These are phyloP conservation scores for Cutaneotrichosporon dermatis DNA, from an alignment of 1,284 basidiomycete species.

Conservation along the genomic window DNA sequence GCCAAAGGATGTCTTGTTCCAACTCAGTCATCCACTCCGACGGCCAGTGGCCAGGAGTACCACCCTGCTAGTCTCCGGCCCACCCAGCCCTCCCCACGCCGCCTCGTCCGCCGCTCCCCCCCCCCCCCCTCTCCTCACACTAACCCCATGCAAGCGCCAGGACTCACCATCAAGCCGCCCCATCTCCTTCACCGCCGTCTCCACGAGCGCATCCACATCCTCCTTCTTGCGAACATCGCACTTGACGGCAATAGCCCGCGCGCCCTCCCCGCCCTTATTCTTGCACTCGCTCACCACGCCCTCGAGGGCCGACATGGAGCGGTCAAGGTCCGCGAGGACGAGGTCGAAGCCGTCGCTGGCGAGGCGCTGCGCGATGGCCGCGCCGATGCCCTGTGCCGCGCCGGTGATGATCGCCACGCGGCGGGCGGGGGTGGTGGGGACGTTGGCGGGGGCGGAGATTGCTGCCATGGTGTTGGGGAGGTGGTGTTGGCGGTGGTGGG, in stretches of 20 bases:
- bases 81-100: background rate
- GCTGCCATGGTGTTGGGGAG: background rate
- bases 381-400: slow-evolving; percentile 52
- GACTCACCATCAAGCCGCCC: slow-evolving; percentile 38
- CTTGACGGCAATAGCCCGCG: slow-evolving; percentile 31
- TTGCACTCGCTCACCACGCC: slow-evolving; percentile 27
- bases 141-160: too few species aligned
- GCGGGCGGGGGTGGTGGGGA: background rate
- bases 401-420: slow-evolving; percentile 50
- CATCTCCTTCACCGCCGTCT: slow-evolving; percentile 40
- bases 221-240: slow-evolving; percentile 40
- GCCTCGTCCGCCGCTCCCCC: background rate
- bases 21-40: too few species aligned
- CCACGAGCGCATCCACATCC: slow-evolving; percentile 36
- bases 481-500: background rate
- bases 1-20: too few species aligned
- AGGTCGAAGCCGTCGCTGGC: slow-evolving; percentile 50
- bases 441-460: background rate
- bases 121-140: too few species aligned
- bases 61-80: background rate
- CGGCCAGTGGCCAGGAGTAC: too few species aligned
- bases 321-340: slow-evolving; percentile 44
- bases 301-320: slow-evolving; percentile 22
- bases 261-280: slow-evolving; percentile 21
- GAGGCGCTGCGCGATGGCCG: slow-evolving; percentile 51